Percentiles rank a stretch among this genome's conserved stretches.
phyloP scores from a whole-genome alignment of 305 asterid genomes.

The Solanum hybrid region DNA sequence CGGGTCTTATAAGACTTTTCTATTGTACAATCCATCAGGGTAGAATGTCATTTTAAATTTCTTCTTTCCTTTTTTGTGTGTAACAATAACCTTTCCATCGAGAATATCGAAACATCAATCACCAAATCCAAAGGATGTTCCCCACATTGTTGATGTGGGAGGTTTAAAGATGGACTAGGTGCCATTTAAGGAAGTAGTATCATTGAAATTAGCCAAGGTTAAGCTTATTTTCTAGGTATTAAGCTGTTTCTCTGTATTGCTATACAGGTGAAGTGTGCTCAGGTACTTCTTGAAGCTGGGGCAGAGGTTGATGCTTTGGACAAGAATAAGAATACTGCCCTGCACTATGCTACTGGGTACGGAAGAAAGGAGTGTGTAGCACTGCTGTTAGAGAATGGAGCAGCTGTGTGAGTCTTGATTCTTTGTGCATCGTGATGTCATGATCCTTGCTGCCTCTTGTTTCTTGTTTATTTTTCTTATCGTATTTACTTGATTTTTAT shows the following conservation, averaged over 20 bases:
- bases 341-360: conserved; percentile 95
- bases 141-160: neutral
- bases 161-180: neutral
- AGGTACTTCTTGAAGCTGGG: conserved; percentile 82
- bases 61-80: neutral
- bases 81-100: neutral
- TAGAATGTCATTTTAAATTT: neutral
- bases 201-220: neutral
- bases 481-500: neutral
- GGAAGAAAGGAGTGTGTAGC: conserved; percentile 93
- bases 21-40: neutral
- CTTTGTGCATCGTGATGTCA: neutral
- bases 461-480: neutral
- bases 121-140: neutral
- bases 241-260: neutral
- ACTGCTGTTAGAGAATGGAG: conserved; percentile 82
- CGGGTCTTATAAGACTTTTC: neutral
- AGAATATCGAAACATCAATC: neutral
- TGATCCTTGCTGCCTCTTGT: neutral
- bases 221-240: neutral
- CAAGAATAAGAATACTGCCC: conserved; percentile 95
- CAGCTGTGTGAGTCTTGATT: conserved; percentile 72
- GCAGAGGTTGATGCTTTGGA: conserved; percentile 93
- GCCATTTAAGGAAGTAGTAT: neutral
- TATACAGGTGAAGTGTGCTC: conserved; percentile 71